Evolutionary conservation across 371 early-diverging fungal species (phyloP).

Genomic region (Fennellomyces sp.): DNA sequence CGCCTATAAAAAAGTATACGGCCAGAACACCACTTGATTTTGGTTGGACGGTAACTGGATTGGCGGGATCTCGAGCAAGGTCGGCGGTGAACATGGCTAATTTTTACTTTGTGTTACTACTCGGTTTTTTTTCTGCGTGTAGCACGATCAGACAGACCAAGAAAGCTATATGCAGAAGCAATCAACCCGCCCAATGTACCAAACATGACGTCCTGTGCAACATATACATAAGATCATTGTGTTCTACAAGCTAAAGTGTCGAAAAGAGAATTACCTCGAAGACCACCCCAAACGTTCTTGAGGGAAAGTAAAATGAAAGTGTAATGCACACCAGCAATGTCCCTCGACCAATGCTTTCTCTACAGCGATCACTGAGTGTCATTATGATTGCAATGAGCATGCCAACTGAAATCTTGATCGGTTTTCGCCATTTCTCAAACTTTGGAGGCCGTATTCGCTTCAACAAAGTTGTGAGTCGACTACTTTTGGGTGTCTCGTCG

Average conservation of each 20-base stretch:
- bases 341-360: slow-evolving; percentile 16
- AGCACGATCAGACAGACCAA: slow-evolving; percentile 23
- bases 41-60: slow-evolving; percentile 36
- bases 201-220: slow-evolving; percentile 29
- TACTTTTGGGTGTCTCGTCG: not conserved
- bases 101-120: not conserved
- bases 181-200: slow-evolving; percentile 33
- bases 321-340: slow-evolving; percentile 15
- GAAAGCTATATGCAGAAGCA: slow-evolving; percentile 27
- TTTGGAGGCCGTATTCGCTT: slow-evolving; percentile 13
- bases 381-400: slow-evolving; percentile 30
- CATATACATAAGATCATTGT: not conserved
- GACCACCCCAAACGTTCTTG: slow-evolving; percentile 19
- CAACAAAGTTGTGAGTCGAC: not conserved
- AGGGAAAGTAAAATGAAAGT: slow-evolving; percentile 28
- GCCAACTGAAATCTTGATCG: slow-evolving; percentile 35
- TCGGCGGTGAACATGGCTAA: slow-evolving; percentile 37
- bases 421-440: slow-evolving; percentile 32
- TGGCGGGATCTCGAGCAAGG: slow-evolving; percentile 25
- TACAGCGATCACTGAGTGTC: slow-evolving; percentile 11
- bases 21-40: slow-evolving; percentile 35
- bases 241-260: not conserved
- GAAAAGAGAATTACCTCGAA: slow-evolving; percentile 5
- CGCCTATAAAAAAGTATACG: slow-evolving; percentile 38
- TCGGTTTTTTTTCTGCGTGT: not conserved